phyloP scores from a whole-genome alignment of 2,329 filamentous ascomycete genomes.

The Berkeleyomyces rouxiae region DNA sequence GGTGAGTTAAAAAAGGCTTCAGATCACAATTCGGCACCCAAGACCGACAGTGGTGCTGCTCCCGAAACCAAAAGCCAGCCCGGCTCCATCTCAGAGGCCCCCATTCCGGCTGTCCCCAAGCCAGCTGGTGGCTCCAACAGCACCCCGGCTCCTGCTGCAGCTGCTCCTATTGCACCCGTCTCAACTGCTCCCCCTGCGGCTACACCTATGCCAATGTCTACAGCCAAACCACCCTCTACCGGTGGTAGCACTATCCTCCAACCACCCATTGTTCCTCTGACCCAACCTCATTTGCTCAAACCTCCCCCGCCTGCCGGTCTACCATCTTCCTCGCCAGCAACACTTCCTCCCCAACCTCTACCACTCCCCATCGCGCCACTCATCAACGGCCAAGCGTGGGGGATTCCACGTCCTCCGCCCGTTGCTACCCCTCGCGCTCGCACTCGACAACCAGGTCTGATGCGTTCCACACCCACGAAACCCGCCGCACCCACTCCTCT shows the following conservation, averaged over 20 bases:
- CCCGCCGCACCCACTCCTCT: neutral
- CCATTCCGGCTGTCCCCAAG: neutral
- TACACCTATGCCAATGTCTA: neutral
- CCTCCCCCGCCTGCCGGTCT: conserved; percentile 11
- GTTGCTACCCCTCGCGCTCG: neutral
- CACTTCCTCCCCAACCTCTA: neutral
- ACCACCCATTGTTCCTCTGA: conserved; percentile 6
- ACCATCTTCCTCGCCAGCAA: neutral
- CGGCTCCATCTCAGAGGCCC: neutral
- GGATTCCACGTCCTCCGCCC: conserved; percentile 3
- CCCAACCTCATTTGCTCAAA: conserved; percentile 5
- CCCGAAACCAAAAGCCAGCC: neutral
- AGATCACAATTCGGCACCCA: neutral
- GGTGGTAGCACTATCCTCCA: conserved; percentile 2
- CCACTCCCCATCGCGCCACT: neutral
- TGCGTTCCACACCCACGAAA: neutral
- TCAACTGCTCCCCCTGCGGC: neutral
- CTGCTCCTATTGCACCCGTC: neutral
- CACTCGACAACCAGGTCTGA: neutral
- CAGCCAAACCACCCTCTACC: neutral
- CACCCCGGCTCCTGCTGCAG: neutral
- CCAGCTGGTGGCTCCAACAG: neutral
- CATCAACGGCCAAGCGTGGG: conserved; percentile 11
- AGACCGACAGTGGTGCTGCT: neutral
- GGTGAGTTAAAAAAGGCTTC: neutral